A percentile compares a stretch with the other conserved stretches of the same genome.
Conservation (phyloP, 306 rosid species). For the Oemleria cerasiformis region DNA sequence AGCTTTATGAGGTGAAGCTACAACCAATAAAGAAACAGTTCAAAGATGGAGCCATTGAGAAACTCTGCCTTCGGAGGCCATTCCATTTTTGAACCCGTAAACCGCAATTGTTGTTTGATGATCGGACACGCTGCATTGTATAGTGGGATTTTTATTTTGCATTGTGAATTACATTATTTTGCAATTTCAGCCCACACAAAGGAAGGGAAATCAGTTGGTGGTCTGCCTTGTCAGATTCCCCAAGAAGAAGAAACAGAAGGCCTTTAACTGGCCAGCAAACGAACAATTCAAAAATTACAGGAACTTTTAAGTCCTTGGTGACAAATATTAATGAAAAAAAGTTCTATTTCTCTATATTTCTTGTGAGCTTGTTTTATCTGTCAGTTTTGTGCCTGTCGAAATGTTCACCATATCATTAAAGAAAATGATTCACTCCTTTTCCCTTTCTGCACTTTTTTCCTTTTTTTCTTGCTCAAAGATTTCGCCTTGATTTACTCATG, state of each 20-base stretch:
- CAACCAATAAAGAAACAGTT: constrained; percentile 33
- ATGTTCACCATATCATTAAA: too few relatives aligned
- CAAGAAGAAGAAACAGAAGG: too few relatives aligned
- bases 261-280: neutral
- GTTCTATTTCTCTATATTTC: neutral
- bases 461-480: too few relatives aligned
- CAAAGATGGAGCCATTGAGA: constrained; percentile 37
- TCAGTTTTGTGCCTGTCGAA: neutral
- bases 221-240: neutral
- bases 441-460: too few relatives aligned
- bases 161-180: neutral
- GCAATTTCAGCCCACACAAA: neutral
- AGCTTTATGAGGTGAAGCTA: constrained; percentile 69
- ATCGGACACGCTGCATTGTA: too few relatives aligned
- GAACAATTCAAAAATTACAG: neutral
- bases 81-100: constrained; percentile 32
- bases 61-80: constrained; percentile 57
- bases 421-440: too few relatives aligned
- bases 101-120: neutral
- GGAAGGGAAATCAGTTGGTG: neutral
- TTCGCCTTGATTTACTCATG: too few relatives aligned
- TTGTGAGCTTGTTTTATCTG: neutral
- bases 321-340: neutral
- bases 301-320: neutral
- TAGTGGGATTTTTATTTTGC: neutral